Percentiles rank a stretch among this genome's conserved stretches.
Conservation (phyloP, 2,329 filamentous ascomycete genomes). For the Aspergillus pseudoglaucus region DNA sequence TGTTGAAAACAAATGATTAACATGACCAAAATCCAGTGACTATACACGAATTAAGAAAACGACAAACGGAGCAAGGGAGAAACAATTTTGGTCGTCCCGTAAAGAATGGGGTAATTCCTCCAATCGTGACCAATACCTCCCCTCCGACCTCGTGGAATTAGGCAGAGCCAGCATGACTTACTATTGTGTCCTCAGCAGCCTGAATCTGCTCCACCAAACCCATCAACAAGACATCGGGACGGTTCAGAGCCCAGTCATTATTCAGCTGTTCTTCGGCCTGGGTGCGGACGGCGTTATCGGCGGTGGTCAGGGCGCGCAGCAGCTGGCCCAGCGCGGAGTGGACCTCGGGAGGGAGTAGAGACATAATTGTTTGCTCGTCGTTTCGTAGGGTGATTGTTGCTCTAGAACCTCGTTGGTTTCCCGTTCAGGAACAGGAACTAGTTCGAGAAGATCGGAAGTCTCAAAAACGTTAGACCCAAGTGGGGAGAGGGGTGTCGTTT, state of each 20-base stretch:
- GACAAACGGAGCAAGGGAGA: background rate
- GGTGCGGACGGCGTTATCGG: constrained; percentile 78
- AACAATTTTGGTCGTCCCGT: background rate
- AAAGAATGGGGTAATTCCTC: no score
- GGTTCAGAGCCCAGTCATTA: constrained; percentile 75
- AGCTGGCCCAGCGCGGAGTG: constrained; percentile 80
- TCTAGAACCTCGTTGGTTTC: constrained; percentile 9
- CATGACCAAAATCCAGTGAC: constrained; percentile 1
- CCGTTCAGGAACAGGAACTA: constrained; percentile 13
- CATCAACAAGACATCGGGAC: constrained; percentile 86
- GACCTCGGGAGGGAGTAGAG: constrained; percentile 75
- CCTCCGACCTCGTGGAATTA: background rate
- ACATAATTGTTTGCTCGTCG: constrained; percentile 52
- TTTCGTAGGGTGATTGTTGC: background rate
- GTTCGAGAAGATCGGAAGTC: constrained; percentile 5
- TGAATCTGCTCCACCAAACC: constrained; percentile 89
- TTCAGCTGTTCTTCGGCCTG: constrained; percentile 86
- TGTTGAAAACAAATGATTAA: background rate
- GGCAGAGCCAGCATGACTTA: constrained; percentile 40
- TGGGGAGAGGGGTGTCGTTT: constrained; percentile 10
- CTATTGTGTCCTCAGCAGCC: constrained; percentile 64
- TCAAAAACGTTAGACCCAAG: constrained; percentile 10
- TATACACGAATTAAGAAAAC: background rate
- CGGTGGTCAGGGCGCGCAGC: constrained; percentile 77
- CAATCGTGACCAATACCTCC: no score